Base-by-base conservation (phyloP, 73 alveolate species). In the Symbiodinium pilosum region DNA sequence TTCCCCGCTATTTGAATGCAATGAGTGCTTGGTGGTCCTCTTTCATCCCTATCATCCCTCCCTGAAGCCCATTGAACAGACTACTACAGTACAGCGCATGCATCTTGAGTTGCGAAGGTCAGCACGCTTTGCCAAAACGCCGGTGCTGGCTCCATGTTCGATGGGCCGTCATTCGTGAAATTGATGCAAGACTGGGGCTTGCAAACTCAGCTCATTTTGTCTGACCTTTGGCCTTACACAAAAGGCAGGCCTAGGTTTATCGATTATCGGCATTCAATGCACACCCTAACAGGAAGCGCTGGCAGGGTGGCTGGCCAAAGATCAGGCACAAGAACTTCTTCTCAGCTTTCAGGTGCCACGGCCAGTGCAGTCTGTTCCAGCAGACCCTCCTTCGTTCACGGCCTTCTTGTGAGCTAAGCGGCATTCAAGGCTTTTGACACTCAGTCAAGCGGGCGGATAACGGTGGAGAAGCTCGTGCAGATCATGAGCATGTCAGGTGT, bases 401-500 rank as follows among this genome's bases (percentile, higher is more conserved):
- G 30, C 34, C 89, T n/a, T 69, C 39, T 1, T 69, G n/a, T n/a
- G n/a, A n/a, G n/a, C n/a, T n/a, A n/a, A n/a, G n/a, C n/a, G n/a
- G n/a, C n/a, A n/a, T 32, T 36, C 43, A 8, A 87, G 95, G 95
- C 75, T 52, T 89, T 89, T 41, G 95, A 89, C 86, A 59, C 75
- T 20, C 87, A 89, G 24, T 44, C 87, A 16, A 89, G 56, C 26
- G 95, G 95, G 21, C 43, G 95, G 86, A 89, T 89, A 38, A 64
- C 95, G 3, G 52, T 68, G 87, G 43, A 68, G 42, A 40, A 89
- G 95, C 87, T 89, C 71, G 87, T 40, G 77, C 87, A 89, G 51
- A 44, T 89, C 38, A 89, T 89, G 95, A 56, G 71, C 38, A 87
- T 87, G 87, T 40, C 95, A 89, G 95, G 95, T 44, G 8, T 47